phyloP scores from a whole-genome alignment of 106 monocot species.

The Phalaenopsis aphrodite region DNA sequence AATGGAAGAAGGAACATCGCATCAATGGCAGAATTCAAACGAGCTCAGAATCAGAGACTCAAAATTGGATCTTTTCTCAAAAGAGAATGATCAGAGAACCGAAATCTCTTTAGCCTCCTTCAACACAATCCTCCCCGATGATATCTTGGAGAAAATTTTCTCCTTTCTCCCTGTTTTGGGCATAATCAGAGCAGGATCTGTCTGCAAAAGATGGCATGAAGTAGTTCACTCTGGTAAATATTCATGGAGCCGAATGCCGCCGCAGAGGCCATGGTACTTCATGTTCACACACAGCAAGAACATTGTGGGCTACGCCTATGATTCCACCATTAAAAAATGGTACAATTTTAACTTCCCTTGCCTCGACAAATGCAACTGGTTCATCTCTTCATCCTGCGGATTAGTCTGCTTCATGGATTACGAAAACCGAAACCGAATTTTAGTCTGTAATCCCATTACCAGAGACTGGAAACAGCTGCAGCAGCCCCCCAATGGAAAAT shows the following conservation, averaged over 20 bases:
- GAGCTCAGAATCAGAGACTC: background rate
- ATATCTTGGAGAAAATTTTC: conserved; percentile 73
- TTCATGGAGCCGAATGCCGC: conserved; percentile 23
- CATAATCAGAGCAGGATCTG: conserved; percentile 52
- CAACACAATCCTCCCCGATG: conserved; percentile 64
- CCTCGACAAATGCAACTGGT: conserved; percentile 70
- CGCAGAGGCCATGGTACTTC: conserved; percentile 90
- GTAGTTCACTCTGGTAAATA: conserved; percentile 48
- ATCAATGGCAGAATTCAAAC: too few species aligned
- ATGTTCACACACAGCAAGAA: conserved; percentile 70
- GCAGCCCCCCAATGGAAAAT: conserved; percentile 38
- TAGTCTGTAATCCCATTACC: conserved; percentile 79
- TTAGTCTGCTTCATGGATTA: conserved; percentile 87
- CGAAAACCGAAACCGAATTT: conserved; percentile 53
- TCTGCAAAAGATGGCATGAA: conserved; percentile 79
- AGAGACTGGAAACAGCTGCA: conserved; percentile 48
- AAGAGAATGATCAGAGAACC: background rate
- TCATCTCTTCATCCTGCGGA: conserved; percentile 63
- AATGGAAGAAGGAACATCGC: conserved; percentile 5
- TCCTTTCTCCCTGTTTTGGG: conserved; percentile 56
- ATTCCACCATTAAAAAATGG: conserved; percentile 72
- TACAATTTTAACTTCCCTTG: conserved; percentile 69
- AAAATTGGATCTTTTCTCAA: background rate
- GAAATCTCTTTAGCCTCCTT: conserved; percentile 24
- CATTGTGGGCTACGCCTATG: conserved; percentile 61